Conservation (phyloP, 129 eudicot species). For the Pittosporum tobira region DNA sequence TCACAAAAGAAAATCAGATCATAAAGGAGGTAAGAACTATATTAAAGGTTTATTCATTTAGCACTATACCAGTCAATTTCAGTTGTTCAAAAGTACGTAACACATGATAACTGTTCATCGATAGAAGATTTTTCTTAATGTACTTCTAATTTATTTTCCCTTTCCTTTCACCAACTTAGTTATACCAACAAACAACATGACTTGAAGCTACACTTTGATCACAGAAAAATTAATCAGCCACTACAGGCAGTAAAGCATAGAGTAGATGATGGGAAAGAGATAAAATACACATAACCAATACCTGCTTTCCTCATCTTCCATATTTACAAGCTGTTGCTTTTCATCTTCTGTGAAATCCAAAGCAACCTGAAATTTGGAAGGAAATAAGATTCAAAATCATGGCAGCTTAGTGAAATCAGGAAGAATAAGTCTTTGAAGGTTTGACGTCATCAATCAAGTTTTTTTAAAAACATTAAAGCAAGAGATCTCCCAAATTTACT, state of each 20-base stretch:
- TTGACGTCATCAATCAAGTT: not conserved
- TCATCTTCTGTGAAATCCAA: slow-evolving; percentile 75
- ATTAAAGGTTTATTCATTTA: too few species aligned
- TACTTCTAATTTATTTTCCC: too few species aligned
- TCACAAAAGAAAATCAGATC: too few species aligned
- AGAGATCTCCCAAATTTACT: not conserved
- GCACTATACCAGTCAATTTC: too few species aligned
- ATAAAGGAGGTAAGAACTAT: too few species aligned
- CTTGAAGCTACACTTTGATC: too few species aligned
- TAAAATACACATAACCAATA: slow-evolving; percentile 13
- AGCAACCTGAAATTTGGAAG: slow-evolving; percentile 45
- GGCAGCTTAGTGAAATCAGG: not conserved
- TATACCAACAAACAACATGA: too few species aligned
- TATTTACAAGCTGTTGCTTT: slow-evolving; percentile 46
- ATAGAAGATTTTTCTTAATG: too few species aligned
- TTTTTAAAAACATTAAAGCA: not conserved
- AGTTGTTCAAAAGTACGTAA: too few species aligned
- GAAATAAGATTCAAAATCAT: not conserved
- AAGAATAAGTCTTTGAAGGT: not conserved
- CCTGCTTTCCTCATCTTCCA: slow-evolving; percentile 57
- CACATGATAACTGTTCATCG: too few species aligned
- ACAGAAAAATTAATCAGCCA: too few species aligned
- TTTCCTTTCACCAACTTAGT: too few species aligned
- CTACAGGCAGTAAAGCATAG: not conserved
- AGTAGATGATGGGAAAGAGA: not conserved